These are phyloP conservation scores for Abrus pulchellus DNA, from an alignment of 306 rosid genomes.

Conservation along the genomic window DNA sequence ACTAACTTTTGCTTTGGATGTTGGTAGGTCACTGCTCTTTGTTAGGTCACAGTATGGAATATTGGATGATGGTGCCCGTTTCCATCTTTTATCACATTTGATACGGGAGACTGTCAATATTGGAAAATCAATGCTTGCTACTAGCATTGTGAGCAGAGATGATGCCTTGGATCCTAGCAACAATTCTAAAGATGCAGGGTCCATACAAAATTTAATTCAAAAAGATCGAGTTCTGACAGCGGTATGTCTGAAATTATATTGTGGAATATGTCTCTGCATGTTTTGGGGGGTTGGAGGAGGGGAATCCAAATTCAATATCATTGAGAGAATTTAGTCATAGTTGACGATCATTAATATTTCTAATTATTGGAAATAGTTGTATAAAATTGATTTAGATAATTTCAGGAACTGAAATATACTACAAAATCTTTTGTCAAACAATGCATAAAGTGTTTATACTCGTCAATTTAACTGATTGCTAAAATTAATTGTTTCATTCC, in stretches of 20 bases:
- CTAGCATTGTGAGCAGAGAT: slow-evolving; percentile 77
- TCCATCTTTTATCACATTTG: slow-evolving; percentile 93
- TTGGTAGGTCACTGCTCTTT: slow-evolving; percentile 87
- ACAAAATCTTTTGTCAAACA: slow-evolving; percentile 16
- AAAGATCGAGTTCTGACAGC: slow-evolving; percentile 93
- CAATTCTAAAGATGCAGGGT: slow-evolving; percentile 70
- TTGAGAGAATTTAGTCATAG: neutral
- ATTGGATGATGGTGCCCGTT: slow-evolving; percentile 90
- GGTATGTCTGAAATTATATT: slow-evolving; percentile 63
- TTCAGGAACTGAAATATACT: neutral
- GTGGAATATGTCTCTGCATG: neutral
- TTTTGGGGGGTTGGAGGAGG: neutral
- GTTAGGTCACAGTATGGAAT: slow-evolving; percentile 85
- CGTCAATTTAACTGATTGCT: slow-evolving; percentile 24
- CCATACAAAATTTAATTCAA: slow-evolving; percentile 85
- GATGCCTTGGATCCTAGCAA: slow-evolving; percentile 63
- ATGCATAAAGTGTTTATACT: neutral
- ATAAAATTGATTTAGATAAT: slow-evolving; percentile 9
- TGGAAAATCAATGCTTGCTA: slow-evolving; percentile 92
- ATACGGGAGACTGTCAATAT: slow-evolving; percentile 83
- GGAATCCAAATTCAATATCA: neutral
- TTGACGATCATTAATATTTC: slow-evolving; percentile 17
- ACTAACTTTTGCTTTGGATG: slow-evolving; percentile 53
- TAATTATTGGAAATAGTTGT: slow-evolving; percentile 1
- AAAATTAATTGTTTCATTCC: slow-evolving; percentile 21